Evolutionary conservation across 1,284 basidiomycete genomes (phyloP).

Genomic region (Salmacisia buchloeana): DNA sequence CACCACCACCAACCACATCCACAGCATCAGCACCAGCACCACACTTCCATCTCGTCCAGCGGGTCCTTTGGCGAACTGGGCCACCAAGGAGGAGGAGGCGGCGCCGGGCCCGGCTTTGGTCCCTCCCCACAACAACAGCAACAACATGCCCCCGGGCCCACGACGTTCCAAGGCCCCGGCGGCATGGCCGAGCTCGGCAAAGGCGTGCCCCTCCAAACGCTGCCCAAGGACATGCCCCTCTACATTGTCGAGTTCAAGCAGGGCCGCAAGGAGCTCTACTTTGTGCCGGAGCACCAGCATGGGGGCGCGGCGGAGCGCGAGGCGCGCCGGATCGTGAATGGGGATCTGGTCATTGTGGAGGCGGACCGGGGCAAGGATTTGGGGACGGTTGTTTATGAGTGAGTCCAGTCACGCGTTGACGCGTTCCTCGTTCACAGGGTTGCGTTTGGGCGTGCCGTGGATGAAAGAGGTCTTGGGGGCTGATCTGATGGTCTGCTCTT

Average conservation of each 20-base stretch:
- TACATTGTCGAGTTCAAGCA: constrained; percentile 98
- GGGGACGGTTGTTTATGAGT: constrained; percentile 63
- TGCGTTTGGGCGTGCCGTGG: too few species aligned
- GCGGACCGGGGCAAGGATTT: constrained; percentile 90
- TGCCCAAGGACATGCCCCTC: constrained; percentile 77
- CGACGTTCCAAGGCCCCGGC: constrained; percentile 7
- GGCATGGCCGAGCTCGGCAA: constrained; percentile 68
- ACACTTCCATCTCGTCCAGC: too few species aligned
- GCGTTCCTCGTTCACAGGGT: too few species aligned
- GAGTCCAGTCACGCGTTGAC: constrained; percentile 5
- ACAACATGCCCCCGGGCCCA: neutral
- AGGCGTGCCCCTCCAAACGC: constrained; percentile 75
- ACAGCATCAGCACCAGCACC: too few species aligned
- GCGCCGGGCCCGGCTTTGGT: too few species aligned
- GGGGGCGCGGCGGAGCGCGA: constrained; percentile 11
- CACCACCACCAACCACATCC: too few species aligned
- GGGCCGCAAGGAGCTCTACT: constrained; percentile 85
- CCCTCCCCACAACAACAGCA: neutral
- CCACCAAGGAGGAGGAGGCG: constrained; percentile 10
- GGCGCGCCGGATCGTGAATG: constrained; percentile 59
- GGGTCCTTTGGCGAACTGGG: constrained; percentile 17
- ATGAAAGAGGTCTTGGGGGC: too few species aligned
- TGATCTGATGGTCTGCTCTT: neutral
- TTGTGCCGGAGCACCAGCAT: constrained; percentile 57
- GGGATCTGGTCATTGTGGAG: constrained; percentile 92